phyloP scores from a whole-genome alignment of 2,329 filamentous ascomycete species.

The Phaeoacremonium minimum region DNA sequence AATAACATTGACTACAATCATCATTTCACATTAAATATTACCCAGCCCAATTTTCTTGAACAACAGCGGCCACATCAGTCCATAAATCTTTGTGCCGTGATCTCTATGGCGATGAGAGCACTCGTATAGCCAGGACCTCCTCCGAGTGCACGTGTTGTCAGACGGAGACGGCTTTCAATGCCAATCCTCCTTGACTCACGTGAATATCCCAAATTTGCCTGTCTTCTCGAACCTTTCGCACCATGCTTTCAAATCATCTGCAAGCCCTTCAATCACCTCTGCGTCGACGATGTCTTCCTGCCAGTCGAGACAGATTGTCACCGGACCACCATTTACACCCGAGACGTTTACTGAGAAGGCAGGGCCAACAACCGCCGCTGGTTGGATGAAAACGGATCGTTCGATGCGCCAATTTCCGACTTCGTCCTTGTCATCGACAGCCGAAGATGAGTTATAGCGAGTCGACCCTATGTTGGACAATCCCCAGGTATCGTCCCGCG shows the following conservation, averaged over 20 bases:
- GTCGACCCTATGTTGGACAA: constrained; percentile 48
- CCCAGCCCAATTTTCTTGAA: too few relatives aligned
- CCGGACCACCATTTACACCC: constrained; percentile 33
- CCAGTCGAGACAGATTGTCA: constrained; percentile 43
- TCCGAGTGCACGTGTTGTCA: too few relatives aligned
- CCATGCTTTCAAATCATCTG: constrained; percentile 27
- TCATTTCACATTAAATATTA: too few relatives aligned
- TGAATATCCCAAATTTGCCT: constrained; percentile 14
- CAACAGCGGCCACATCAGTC: too few relatives aligned
- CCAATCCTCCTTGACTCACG: too few relatives aligned
- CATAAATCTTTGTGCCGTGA: too few relatives aligned
- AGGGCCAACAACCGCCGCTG: constrained; percentile 35
- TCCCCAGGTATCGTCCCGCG: constrained; percentile 40
- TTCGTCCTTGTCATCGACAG: constrained; percentile 4
- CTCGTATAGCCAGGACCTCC: too few relatives aligned
- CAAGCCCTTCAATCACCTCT: constrained; percentile 29
- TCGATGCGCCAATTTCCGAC: constrained; percentile 28
- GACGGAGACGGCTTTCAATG: too few relatives aligned
- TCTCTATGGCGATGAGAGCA: too few relatives aligned
- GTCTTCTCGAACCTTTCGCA: constrained; percentile 17
- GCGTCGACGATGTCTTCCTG: constrained; percentile 38
- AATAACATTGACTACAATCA: too few relatives aligned
- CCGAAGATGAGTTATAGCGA: constrained; percentile 7
- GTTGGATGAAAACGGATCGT: constrained; percentile 46
- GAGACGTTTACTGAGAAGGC: constrained; percentile 41